Evolutionary conservation across 116 monocot genomes (phyloP).

Genomic region (Phalaenopsis hybrid): DNA sequence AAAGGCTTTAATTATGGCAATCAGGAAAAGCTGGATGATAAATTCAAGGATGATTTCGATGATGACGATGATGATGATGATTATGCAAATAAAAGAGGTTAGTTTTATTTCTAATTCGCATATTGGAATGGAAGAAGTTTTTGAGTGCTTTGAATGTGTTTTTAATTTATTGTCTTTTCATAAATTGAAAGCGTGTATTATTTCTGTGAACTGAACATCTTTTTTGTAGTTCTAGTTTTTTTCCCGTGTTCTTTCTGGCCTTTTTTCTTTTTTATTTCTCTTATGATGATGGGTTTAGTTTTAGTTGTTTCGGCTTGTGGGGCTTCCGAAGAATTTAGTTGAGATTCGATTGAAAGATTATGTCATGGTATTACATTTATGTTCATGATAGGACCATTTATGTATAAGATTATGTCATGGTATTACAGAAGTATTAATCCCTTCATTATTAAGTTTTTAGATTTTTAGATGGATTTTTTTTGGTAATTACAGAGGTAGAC

Average conservation of each 20-base stretch:
- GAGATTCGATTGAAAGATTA: too few species aligned
- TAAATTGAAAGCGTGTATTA: background rate
- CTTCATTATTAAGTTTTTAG: too few species aligned
- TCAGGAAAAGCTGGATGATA: conserved; percentile 8
- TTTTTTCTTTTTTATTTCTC: too few species aligned
- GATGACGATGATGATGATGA: conserved; percentile 35
- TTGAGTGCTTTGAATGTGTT: background rate
- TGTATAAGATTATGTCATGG: too few species aligned
- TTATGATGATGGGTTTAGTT: too few species aligned
- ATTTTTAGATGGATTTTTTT: too few species aligned
- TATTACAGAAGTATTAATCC: too few species aligned
- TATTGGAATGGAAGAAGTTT: background rate
- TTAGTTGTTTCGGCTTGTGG: too few species aligned
- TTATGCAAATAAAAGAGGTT: conserved; percentile 29
- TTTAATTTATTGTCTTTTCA: background rate
- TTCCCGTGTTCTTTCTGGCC: background rate
- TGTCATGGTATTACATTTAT: too few species aligned
- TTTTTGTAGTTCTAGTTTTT: background rate
- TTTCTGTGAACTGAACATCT: background rate
- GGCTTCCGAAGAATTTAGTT: too few species aligned
- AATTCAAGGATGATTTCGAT: conserved; percentile 30
- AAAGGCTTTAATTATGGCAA: background rate
- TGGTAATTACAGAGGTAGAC: too few species aligned
- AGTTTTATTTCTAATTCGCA: background rate
- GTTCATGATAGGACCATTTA: too few species aligned